Evolutionary conservation across 208 protist species (phyloP).

Genomic region (Trypanosoma cruzi): DNA sequence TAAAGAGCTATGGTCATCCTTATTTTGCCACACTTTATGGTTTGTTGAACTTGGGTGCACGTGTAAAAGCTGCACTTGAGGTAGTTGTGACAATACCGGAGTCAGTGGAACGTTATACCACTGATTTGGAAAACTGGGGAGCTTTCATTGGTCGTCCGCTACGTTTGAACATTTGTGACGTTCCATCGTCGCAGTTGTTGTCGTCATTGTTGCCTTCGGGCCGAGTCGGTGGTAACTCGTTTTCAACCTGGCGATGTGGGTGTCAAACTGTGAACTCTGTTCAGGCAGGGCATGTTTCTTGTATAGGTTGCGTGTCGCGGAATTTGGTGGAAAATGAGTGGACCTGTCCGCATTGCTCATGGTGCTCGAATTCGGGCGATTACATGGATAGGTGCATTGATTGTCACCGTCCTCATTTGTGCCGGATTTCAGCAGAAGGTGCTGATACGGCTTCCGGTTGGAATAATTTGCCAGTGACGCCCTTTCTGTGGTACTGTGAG

Average conservation of each 20-base stretch:
- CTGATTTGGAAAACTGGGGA: constrained; percentile 18
- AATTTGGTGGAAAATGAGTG: constrained; percentile 39
- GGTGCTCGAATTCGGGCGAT: constrained; percentile 35
- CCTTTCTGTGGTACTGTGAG: constrained; percentile 24
- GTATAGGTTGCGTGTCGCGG: constrained; percentile 47
- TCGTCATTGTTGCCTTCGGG: background rate
- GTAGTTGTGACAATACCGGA: constrained; percentile 3
- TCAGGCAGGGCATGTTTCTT: constrained; percentile 16
- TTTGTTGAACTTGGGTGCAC: constrained; percentile 16
- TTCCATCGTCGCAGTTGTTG: background rate
- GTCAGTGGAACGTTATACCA: constrained; percentile 1
- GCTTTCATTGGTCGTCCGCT: constrained; percentile 20
- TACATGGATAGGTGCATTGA: constrained; percentile 41
- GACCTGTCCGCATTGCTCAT: constrained; percentile 58
- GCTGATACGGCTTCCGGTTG: background rate
- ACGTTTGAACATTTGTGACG: constrained; percentile 10
- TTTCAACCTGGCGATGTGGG: constrained; percentile 46
- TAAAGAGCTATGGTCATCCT: constrained; percentile 1
- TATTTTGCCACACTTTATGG: constrained; percentile 23
- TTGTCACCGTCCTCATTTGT: constrained; percentile 58
- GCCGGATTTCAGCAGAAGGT: background rate
- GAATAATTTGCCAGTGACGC: background rate
- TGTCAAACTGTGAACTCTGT: constrained; percentile 42
- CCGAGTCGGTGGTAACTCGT: background rate
- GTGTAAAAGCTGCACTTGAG: constrained; percentile 7